A percentile compares a stretch with the other conserved stretches of the same genome.
Conservation (phyloP, 1,284 basidiomycete genomes). For the Leccinum pachyderme region DNA sequence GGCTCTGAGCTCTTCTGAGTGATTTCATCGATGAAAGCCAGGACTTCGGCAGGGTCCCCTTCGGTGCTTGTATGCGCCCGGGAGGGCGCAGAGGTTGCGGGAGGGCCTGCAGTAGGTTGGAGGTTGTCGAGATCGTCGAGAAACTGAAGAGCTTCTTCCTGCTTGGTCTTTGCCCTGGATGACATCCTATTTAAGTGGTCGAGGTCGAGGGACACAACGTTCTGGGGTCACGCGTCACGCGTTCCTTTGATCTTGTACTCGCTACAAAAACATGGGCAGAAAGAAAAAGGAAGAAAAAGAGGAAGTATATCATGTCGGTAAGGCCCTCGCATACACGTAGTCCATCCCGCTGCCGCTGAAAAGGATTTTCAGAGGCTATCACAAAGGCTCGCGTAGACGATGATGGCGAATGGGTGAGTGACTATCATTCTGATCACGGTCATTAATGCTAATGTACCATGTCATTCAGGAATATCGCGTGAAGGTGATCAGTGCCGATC, state of each 20-base stretch:
- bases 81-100: slow-evolving; percentile 15
- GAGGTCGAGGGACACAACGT: neutral
- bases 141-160: slow-evolving; percentile 86
- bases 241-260: neutral
- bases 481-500: slow-evolving; percentile 41
- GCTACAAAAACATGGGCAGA: slow-evolving; percentile 22
- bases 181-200: slow-evolving; percentile 33
- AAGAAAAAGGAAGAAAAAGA: slow-evolving; percentile 28
- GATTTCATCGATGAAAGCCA: slow-evolving; percentile 93
- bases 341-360: neutral
- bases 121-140: slow-evolving; percentile 72
- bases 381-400: slow-evolving; percentile 46
- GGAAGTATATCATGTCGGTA: slow-evolving; percentile 54
- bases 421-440: neutral
- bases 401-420: slow-evolving; percentile 44
- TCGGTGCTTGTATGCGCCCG: slow-evolving; percentile 34
- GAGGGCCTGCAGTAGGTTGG: slow-evolving; percentile 36
- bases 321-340: slow-evolving; percentile 9
- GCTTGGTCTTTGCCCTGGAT: slow-evolving; percentile 74
- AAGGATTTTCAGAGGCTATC: slow-evolving; percentile 47
- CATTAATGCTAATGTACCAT: neutral
- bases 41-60: slow-evolving; percentile 73
- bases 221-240: slow-evolving; percentile 17
- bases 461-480: slow-evolving; percentile 53
- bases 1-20: slow-evolving; percentile 85